Conservation (phyloP, 257 asterid genomes). For the Paraleonurus japonicus region DNA sequence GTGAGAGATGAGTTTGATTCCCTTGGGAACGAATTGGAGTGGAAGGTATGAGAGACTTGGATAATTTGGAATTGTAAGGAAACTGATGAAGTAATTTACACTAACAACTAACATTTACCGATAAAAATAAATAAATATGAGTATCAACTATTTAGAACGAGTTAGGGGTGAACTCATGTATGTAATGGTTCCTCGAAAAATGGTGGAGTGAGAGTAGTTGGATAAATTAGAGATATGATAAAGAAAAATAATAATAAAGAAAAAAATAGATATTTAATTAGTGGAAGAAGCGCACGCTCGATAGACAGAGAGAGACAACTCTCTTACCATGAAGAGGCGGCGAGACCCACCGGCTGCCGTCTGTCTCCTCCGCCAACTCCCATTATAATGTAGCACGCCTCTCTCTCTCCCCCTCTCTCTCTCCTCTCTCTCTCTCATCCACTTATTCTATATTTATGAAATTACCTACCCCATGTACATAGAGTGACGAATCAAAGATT, state of each 20-base stretch:
- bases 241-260: neutral
- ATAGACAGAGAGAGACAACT: conserved; percentile 16
- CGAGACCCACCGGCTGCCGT: conserved; percentile 36
- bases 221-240: too few relatives aligned
- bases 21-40: too few relatives aligned
- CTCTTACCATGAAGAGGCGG: conserved; percentile 19
- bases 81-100: too few relatives aligned
- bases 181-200: too few relatives aligned
- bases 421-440: conserved; percentile 19
- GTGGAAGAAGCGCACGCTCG: conserved; percentile 60
- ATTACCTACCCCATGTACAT: neutral
- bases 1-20: too few relatives aligned
- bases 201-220: neutral
- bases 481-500: neutral
- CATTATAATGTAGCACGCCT: conserved; percentile 33
- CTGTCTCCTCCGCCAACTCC: conserved; percentile 34
- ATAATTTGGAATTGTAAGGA: too few relatives aligned
- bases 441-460: neutral
- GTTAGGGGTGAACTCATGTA: too few relatives aligned
- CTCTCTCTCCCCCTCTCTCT: neutral
- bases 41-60: too few relatives aligned
- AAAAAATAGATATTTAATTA: neutral
- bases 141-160: too few relatives aligned
- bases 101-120: too few relatives aligned
- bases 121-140: too few relatives aligned